These are phyloP conservation scores for Furcasterigmium furcatum DNA, from an alignment of 2,329 filamentous ascomycete genomes.

Conservation along the genomic window DNA sequence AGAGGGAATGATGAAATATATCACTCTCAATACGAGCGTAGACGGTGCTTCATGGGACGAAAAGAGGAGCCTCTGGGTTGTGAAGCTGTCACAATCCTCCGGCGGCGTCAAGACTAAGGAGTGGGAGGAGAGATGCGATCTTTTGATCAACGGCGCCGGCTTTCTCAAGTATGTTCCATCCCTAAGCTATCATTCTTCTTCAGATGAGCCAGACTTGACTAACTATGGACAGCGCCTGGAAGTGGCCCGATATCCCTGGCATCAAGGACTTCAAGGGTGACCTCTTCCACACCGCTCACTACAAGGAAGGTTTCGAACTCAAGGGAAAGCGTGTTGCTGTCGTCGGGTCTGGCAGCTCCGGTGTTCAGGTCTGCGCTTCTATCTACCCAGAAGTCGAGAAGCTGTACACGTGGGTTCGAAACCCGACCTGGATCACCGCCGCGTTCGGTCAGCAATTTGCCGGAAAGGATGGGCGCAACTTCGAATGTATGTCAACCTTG, in stretches of 20 bases:
- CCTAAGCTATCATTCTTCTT: background rate
- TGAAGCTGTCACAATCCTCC: constrained; percentile 33
- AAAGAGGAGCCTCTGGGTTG: constrained; percentile 33
- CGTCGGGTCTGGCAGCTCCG: constrained; percentile 54
- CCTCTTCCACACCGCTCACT: constrained; percentile 50
- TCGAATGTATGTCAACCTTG: too few species aligned
- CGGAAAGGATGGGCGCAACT: too few species aligned
- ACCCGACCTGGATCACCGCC: too few species aligned
- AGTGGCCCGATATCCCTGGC: constrained; percentile 46
- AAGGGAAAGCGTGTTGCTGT: constrained; percentile 49
- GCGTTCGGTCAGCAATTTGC: too few species aligned
- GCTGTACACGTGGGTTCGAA: constrained; percentile 36
- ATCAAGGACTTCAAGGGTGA: constrained; percentile 43
- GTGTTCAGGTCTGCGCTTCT: constrained; percentile 48
- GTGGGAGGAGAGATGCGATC: constrained; percentile 41
- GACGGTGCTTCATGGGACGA: constrained; percentile 42
- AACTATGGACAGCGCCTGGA: constrained; percentile 40
- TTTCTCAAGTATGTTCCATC: constrained; percentile 46
- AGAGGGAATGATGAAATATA: constrained; percentile 37
- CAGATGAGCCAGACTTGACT: constrained; percentile 12
- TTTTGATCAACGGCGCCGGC: constrained; percentile 46
- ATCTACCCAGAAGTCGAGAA: constrained; percentile 38
- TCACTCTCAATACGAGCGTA: constrained; percentile 41
- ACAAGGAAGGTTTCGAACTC: constrained; percentile 46
- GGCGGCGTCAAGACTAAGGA: constrained; percentile 35